These are phyloP conservation scores for Entelexis paramagnoliae DNA, from an alignment of 1,139 yeast species.

Conservation along the genomic window DNA sequence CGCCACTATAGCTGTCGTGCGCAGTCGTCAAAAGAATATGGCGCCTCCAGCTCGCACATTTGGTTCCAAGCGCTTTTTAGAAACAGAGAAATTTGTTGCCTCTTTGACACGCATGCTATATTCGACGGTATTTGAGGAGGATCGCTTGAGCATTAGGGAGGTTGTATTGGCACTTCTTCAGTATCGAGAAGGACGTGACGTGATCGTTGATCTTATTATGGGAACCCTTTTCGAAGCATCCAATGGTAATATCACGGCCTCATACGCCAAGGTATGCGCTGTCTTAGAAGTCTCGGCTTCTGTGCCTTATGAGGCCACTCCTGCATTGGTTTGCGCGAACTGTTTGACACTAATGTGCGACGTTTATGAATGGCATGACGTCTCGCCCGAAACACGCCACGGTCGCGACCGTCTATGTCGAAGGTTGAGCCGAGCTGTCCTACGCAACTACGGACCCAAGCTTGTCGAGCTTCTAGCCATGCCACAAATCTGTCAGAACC, in stretches of 20 bases:
- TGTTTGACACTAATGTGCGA: neutral
- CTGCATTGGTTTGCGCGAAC: slow-evolving; percentile 6
- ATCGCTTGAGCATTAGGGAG: neutral
- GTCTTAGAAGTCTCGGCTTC: neutral
- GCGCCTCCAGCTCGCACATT: neutral
- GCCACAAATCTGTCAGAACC: slow-evolving; percentile 6
- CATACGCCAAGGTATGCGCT: neutral
- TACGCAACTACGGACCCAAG: neutral
- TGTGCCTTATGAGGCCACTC: slow-evolving; percentile 1
- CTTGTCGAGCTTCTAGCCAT: neutral
- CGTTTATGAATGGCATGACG: neutral
- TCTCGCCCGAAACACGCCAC: neutral
- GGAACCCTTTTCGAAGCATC: slow-evolving; percentile 8
- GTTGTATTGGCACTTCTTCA: neutral
- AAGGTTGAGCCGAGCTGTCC: neutral
- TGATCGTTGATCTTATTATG: neutral
- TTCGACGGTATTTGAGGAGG: neutral
- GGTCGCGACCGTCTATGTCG: neutral
- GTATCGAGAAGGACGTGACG: neutral
- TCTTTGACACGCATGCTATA: neutral
- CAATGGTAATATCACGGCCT: neutral
- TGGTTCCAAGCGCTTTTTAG: neutral
- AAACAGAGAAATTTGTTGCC: neutral
- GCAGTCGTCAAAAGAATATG: neutral
- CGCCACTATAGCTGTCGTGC: neutral